These are phyloP conservation scores for Syzygium oleosum DNA, from an alignment of 345 rosid genomes.

Conservation along the genomic window DNA sequence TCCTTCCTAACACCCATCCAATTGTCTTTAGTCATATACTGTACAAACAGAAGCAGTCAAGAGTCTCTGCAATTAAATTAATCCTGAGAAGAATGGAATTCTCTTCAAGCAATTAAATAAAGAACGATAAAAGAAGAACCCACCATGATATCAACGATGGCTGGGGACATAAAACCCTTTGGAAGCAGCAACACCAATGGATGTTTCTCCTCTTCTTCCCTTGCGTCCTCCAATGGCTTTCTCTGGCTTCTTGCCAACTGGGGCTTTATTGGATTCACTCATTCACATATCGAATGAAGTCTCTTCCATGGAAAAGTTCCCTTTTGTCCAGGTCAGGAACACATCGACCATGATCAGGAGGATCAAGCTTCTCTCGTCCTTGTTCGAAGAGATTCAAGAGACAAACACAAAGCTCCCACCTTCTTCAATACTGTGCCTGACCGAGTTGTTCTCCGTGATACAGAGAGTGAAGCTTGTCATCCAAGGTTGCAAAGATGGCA, in stretches of 20 bases:
- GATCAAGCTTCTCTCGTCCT: slow-evolving; percentile 40
- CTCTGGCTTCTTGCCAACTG: slow-evolving; percentile 36
- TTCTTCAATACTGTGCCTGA: slow-evolving; percentile 46
- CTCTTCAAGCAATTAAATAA: neutral
- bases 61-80: slow-evolving; percentile 16
- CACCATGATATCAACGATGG: slow-evolving; percentile 6
- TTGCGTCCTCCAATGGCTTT: slow-evolving; percentile 9
- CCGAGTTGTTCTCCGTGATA: slow-evolving; percentile 49
- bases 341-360: slow-evolving; percentile 47
- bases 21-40: slow-evolving; percentile 9
- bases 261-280: slow-evolving; percentile 36
- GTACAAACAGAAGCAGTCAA: slow-evolving; percentile 35
- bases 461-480: slow-evolving; percentile 30
- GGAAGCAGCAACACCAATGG: neutral
- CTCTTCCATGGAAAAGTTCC: slow-evolving; percentile 40
- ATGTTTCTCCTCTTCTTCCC: slow-evolving; percentile 6
- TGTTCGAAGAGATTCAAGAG: slow-evolving; percentile 54
- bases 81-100: neutral
- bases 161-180: neutral
- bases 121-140: neutral
- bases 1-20: neutral
- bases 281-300: slow-evolving; percentile 38
- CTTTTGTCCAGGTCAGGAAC: slow-evolving; percentile 32
- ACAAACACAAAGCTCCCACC: slow-evolving; percentile 29
- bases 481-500: slow-evolving; percentile 38